A percentile compares a stretch with the other conserved stretches of the same genome.
Conservation (phyloP, 768 basidiomycete species). For the Nevesoporus exiguus region DNA sequence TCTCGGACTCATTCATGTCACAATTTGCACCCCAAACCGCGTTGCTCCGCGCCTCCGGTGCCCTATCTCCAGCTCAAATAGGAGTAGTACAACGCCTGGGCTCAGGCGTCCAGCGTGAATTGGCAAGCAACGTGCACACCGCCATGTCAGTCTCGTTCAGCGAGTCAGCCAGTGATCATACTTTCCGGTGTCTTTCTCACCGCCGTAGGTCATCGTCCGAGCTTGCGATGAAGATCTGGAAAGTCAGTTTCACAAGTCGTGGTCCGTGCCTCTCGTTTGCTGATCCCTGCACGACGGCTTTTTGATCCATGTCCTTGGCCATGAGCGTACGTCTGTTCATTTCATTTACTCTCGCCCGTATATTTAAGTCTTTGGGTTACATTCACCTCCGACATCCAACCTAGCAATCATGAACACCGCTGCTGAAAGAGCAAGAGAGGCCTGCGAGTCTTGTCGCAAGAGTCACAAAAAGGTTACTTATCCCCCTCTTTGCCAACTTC, state of each 20-base stretch:
- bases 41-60: slow-evolving; percentile 10
- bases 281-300: slow-evolving; percentile 11
- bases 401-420: slow-evolving; percentile 17
- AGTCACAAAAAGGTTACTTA: slow-evolving; percentile 26
- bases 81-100: slow-evolving; percentile 7
- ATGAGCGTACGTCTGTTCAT: slow-evolving; percentile 8
- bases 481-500: neutral
- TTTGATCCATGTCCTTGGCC: slow-evolving; percentile 7
- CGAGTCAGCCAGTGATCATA: slow-evolving; percentile 1
- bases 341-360: slow-evolving; percentile 4
- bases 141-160: slow-evolving; percentile 8
- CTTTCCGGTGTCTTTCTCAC: slow-evolving; percentile 2
- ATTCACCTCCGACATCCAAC: neutral
- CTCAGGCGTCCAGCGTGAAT: slow-evolving; percentile 17
- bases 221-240: slow-evolving; percentile 17
- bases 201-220: slow-evolving; percentile 1
- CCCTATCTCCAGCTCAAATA: slow-evolving; percentile 12
- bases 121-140: slow-evolving; percentile 22
- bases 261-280: neutral
- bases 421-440: slow-evolving; percentile 24
- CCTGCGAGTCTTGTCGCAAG: slow-evolving; percentile 23
- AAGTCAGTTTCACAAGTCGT: slow-evolving; percentile 4
- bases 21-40: slow-evolving; percentile 8
- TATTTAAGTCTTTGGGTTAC: slow-evolving; percentile 18
- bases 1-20: slow-evolving; percentile 19